These are phyloP conservation scores for Fusarium abutilonis DNA, from an alignment of 2,329 filamentous ascomycete species.

Conservation along the genomic window DNA sequence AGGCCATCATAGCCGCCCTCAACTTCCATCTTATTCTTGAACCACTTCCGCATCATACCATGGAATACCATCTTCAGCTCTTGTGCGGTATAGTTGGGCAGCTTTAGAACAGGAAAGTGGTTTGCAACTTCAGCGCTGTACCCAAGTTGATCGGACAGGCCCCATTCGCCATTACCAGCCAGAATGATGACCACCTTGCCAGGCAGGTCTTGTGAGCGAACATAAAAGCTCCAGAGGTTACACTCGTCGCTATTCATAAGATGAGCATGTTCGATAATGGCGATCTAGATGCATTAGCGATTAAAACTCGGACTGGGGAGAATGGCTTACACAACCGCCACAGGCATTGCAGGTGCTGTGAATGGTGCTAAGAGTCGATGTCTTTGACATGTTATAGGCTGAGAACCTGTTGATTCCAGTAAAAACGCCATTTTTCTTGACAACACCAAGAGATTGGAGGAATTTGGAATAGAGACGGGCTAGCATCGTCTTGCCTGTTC, in stretches of 20 bases:
- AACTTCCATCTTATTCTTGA: conserved; percentile 63
- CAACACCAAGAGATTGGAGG: conserved; percentile 43
- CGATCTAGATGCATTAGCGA: conserved; percentile 39
- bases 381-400: conserved; percentile 46
- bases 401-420: conserved; percentile 46
- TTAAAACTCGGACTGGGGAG: not conserved
- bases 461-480: conserved; percentile 46
- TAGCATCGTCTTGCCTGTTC: conserved; percentile 47
- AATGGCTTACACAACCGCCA: conserved; percentile 65
- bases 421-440: conserved; percentile 56
- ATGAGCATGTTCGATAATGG: conserved; percentile 46
- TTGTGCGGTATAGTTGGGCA: conserved; percentile 71
- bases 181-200: conserved; percentile 46
- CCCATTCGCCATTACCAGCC: conserved; percentile 50
- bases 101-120: conserved; percentile 58
- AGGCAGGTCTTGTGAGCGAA: conserved; percentile 41
- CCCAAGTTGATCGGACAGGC: conserved; percentile 73
- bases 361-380: conserved; percentile 54
- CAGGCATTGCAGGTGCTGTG: conserved; percentile 51
- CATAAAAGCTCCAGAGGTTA: conserved; percentile 46
- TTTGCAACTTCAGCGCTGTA: conserved; percentile 51
- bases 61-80: conserved; percentile 70
- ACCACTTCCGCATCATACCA: conserved; percentile 64
- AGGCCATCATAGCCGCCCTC: conserved; percentile 68
- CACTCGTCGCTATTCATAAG: conserved; percentile 44